These are phyloP conservation scores for Penicillium malachiteum DNA, from an alignment of 495 filamentous ascomycete genomes.

Conservation along the genomic window DNA sequence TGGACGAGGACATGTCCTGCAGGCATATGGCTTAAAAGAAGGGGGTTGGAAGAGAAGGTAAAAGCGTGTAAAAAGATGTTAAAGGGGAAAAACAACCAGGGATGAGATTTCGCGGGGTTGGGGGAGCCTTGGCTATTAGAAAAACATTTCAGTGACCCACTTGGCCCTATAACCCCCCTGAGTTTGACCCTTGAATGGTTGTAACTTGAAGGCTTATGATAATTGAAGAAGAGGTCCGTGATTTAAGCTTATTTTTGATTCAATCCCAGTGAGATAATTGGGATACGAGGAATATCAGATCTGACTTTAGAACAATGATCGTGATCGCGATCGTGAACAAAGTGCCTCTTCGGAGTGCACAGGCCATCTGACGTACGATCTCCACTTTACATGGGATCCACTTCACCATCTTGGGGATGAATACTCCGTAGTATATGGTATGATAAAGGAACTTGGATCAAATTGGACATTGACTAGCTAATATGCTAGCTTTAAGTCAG, in stretches of 20 bases:
- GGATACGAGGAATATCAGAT: not conserved
- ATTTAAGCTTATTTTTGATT: not conserved
- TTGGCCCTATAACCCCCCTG: not conserved
- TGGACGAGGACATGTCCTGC: conserved; percentile 22
- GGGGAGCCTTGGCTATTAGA: no score
- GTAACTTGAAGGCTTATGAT: not conserved
- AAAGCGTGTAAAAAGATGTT: not conserved
- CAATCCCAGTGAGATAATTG: not conserved
- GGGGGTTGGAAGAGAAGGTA: not conserved
- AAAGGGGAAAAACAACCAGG: not conserved
- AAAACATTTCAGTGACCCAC: not conserved
- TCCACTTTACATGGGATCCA: no score
- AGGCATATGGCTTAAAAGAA: not conserved
- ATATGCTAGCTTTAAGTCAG: no score
- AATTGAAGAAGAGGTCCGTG: not conserved
- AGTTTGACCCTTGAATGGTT: not conserved
- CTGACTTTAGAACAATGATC: no score
- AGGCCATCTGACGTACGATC: no score
- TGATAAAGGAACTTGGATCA: no score
- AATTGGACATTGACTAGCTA: no score
- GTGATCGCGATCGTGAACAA: no score
- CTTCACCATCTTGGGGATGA: no score
- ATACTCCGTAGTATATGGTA: no score
- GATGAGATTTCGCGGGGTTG: conserved; percentile 9
- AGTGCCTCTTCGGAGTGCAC: no score